Evolutionary conservation across 2,329 filamentous ascomycete species (phyloP), one percentile per base, ranked within the genome.

Genomic region (Hirsutella rhossiliensis): DNA sequence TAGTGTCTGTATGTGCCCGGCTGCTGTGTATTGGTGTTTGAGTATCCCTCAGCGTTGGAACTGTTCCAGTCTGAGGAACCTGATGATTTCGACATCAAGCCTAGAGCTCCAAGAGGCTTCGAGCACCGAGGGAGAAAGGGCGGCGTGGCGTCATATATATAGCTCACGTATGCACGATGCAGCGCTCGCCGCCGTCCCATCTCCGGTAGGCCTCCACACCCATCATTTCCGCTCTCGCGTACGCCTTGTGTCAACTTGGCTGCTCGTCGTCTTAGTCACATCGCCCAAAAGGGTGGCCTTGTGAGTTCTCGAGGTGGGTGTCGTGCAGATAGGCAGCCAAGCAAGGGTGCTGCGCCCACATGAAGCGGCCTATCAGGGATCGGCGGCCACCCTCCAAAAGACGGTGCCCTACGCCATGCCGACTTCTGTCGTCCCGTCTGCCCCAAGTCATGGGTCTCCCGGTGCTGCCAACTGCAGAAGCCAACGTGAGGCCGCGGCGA

Each of bases 311-410:
- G 28, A 45, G 28, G 48, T n/a, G 41, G 32, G 41, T 43, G 41
- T 36, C 15, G 53, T 52, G 53, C 50, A 55, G 53, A 54, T 52
- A 50, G 46, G 50, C 48, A 47, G 42, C 45, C 38, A 48, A 47
- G 32, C 41, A 29, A 29, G 40, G 45, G 45, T 47, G 43, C 50
- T 48, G 47, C 45, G 50, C 46, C 50, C 51, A 52, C 51, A 52
- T 50, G 51, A 50, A 53, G 48, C 38, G 43, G 41, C 49, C 49
- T 48, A 47, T 48, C 40, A 43, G 40, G 27, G 32, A n/a, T 18
- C 17, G 11, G n/a, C 38, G 5, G 11, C 6, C 28, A 30, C 43
- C 17, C 43, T 32, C 31, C 37, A 36, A 11, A 39, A 13, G n/a
- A 40, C 38, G 38, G 12, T 18, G 18, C 38, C 19, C 19, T 4